Base-by-base conservation (phyloP, 2,329 filamentous ascomycete species). In the Ascochyta koolunga region DNA sequence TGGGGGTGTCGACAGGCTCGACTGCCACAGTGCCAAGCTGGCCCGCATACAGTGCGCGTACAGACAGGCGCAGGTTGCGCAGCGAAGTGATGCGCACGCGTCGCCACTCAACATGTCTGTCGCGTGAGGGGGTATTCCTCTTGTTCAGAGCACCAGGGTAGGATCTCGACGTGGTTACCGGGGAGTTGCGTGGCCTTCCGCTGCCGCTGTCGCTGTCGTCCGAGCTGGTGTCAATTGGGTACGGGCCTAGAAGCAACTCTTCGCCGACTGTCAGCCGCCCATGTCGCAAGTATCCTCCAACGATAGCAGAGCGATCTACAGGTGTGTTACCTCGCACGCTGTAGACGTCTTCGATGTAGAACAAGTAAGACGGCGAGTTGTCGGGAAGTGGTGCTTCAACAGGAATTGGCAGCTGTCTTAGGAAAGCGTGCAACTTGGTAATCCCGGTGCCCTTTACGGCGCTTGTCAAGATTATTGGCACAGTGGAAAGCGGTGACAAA, bases 341-440 rank as follows among this genome's bases (percentile, higher is more conserved):
- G 72, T 96, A 98, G 1, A 92, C 86, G 64, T 97, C 93, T 69
- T 98, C 93, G 21, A 98, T 84, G 68, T 97, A 90, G 67, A 98
- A 98, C 2, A 97, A 77, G 29, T 84, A 84, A 4, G 79, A 78
- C 1, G 86, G 84, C 19, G 57, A 40, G 15, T 36, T 47, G 11
- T 58, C 65, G 6, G 88, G 41, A 29, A 21, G 51, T 4, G 52
- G 33, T 21, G 35, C 16, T 2, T 61, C 35, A 1, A 71, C 88
- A 19, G 93, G 80, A 19, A 68, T 44, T 0, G 93, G 93, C 35
- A 99, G 79, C 50, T 83, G 84, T 53, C 87, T 84, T 11, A 99
- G 79, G 18, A 98, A 81, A 16, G 91, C 90, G 76, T 98, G 95
- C 19, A 96, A 73, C 49, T 89, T 84, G 5, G 87, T 86, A 49